Evolutionary conservation across 805 yeast genomes (phyloP).

Genomic region (Pichia manshurica): DNA sequence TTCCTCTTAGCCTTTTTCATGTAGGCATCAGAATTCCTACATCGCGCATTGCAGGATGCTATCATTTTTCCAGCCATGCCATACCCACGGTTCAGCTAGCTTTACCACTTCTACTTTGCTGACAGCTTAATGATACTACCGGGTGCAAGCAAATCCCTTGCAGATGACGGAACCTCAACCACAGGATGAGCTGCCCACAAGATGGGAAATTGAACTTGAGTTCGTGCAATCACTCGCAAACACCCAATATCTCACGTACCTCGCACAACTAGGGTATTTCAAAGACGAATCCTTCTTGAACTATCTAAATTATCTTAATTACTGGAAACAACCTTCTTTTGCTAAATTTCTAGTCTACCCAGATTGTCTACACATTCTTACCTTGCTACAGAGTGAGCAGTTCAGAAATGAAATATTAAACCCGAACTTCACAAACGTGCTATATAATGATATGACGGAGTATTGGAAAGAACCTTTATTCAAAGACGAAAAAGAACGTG

Average conservation of each 20-base stretch:
- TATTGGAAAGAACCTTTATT: constrained; percentile 49
- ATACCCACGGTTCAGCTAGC: no score
- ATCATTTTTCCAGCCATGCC: no score
- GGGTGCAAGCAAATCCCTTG: no score
- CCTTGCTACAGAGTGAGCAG: constrained; percentile 48
- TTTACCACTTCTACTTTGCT: no score
- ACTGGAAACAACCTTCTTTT: constrained; percentile 75
- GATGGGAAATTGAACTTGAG: constrained; percentile 88
- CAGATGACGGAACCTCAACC: no score
- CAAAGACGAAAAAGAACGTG: constrained; percentile 11
- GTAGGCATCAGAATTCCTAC: no score
- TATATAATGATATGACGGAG: constrained; percentile 72
- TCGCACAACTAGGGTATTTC: constrained; percentile 78
- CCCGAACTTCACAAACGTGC: constrained; percentile 49
- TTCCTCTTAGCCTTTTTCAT: no score
- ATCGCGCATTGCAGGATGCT: no score
- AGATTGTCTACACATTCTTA: constrained; percentile 76
- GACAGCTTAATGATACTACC: no score
- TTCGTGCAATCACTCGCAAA: constrained; percentile 91
- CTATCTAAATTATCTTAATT: constrained; percentile 74
- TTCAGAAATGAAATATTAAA: constrained; percentile 52
- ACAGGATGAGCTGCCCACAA: constrained; percentile 47
- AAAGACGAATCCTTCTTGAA: constrained; percentile 66
- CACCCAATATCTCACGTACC: constrained; percentile 76
- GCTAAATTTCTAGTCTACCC: constrained; percentile 76